Percentiles rank a stretch among this genome's conserved stretches.
Evolutionary conservation across 2,329 filamentous ascomycete genomes (phyloP).

Genomic region (Septoria petroselini): DNA sequence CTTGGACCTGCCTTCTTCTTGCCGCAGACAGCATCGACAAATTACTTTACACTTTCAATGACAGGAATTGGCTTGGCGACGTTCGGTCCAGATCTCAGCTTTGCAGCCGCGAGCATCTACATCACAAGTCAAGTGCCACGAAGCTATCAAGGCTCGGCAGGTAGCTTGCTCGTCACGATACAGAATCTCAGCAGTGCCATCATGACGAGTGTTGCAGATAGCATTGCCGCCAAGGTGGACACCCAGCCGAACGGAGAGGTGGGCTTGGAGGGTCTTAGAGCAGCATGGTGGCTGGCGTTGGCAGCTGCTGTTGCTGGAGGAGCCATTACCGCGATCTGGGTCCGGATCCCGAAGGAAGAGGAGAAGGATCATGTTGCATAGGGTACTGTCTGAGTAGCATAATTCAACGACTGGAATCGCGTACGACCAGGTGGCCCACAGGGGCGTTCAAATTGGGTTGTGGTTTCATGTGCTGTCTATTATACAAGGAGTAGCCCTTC

Average conservation of each 20-base stretch:
- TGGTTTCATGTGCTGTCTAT: too few relatives aligned
- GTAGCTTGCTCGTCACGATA: conserved; percentile 48
- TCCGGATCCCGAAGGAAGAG: conserved; percentile 35
- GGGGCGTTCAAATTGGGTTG: too few relatives aligned
- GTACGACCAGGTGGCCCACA: too few relatives aligned
- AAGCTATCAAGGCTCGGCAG: conserved; percentile 49
- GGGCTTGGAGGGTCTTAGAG: conserved; percentile 30
- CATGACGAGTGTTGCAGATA: conserved; percentile 36
- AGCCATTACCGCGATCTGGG: conserved; percentile 27
- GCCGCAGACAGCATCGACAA: conserved; percentile 42
- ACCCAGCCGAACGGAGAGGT: conserved; percentile 28
- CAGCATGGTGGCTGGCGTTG: conserved; percentile 35
- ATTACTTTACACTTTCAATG: conserved; percentile 48
- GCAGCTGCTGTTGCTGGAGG: conserved; percentile 28
- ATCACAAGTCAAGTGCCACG: conserved; percentile 48
- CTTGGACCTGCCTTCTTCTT: conserved; percentile 44
- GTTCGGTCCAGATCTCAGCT: conserved; percentile 49
- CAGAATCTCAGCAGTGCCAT: conserved; percentile 49
- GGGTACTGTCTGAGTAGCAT: too few relatives aligned
- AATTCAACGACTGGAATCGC: too few relatives aligned
- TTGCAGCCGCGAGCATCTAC: conserved; percentile 50
- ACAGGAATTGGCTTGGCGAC: conserved; percentile 47
- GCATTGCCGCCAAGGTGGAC: conserved; percentile 31
- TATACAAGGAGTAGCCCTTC: too few relatives aligned
- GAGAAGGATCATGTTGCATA: conserved; percentile 34